Evolutionary conservation across 176 grass and related monocot genomes (phyloP).

Genomic region (Hyparrhenia diplandra): DNA sequence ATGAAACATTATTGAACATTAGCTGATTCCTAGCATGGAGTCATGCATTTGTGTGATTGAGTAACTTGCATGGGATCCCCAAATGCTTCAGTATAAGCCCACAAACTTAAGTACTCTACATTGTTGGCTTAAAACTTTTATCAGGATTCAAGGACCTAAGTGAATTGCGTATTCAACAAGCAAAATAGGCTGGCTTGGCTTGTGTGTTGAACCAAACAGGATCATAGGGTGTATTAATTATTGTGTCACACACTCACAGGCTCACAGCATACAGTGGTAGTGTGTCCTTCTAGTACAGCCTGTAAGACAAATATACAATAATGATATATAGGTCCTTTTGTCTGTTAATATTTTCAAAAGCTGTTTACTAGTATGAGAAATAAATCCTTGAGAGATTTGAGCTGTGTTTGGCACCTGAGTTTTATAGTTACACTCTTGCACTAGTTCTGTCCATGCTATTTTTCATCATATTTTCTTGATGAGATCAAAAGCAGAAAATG

Average conservation of each 20-base stretch:
- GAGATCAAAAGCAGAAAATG: neutral
- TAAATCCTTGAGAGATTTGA: neutral
- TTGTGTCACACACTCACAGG: neutral
- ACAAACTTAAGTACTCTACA: no score
- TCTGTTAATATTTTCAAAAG: neutral
- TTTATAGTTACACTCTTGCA: neutral
- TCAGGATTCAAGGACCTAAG: neutral
- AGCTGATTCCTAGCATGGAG: slow-evolving; percentile 8
- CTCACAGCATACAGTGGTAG: neutral
- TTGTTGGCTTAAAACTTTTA: neutral
- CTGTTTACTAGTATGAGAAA: neutral
- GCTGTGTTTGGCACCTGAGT: neutral
- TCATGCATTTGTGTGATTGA: neutral
- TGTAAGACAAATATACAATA: neutral
- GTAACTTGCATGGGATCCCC: neutral
- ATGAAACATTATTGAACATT: neutral
- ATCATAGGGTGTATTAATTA: neutral
- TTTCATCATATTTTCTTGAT: neutral
- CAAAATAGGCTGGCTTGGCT: neutral
- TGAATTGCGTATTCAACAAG: neutral
- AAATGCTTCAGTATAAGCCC: neutral
- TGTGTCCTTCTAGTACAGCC: neutral
- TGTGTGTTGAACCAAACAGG: neutral
- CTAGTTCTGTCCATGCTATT: neutral
- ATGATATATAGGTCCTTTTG: neutral